These are phyloP conservation scores for Arachis stenosperma DNA, from an alignment of 306 rosid genomes.

Conservation along the genomic window DNA sequence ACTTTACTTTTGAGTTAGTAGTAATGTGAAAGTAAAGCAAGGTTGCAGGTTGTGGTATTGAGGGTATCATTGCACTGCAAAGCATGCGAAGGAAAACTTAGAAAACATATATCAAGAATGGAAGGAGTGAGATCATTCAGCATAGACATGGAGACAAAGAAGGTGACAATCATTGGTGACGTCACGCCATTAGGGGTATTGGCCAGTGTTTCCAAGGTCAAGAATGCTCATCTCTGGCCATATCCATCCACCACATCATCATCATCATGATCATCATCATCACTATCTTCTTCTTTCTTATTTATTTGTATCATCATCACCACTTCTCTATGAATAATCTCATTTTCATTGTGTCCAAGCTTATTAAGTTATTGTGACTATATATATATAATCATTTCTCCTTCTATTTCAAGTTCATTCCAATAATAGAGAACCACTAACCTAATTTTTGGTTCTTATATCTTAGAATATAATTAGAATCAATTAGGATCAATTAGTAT, in stretches of 20 bases:
- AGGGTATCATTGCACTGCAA: slow-evolving; percentile 83
- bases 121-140: slow-evolving; percentile 91
- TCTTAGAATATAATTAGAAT: too few species aligned
- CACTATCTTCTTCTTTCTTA: slow-evolving; percentile 37
- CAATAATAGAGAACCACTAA: too few species aligned
- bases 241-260: slow-evolving; percentile 33
- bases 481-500: too few species aligned
- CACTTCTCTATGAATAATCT: too few species aligned
- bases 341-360: too few species aligned
- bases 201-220: slow-evolving; percentile 82
- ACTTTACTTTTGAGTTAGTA: too few species aligned
- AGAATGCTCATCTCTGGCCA: slow-evolving; percentile 84
- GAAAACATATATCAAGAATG: slow-evolving; percentile 86
- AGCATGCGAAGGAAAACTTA: slow-evolving; percentile 88
- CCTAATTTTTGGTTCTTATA: too few species aligned
- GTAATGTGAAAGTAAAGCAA: too few species aligned
- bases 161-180: slow-evolving; percentile 78
- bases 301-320: too few species aligned
- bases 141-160: slow-evolving; percentile 74
- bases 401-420: too few species aligned
- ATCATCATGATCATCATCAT: slow-evolving; percentile 18
- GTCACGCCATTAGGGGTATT: slow-evolving; percentile 74
- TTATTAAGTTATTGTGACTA: too few species aligned
- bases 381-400: too few species aligned
- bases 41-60: slow-evolving; percentile 68